phyloP scores from a whole-genome alignment of 257 asterid species.

The Petunia axillaris region DNA sequence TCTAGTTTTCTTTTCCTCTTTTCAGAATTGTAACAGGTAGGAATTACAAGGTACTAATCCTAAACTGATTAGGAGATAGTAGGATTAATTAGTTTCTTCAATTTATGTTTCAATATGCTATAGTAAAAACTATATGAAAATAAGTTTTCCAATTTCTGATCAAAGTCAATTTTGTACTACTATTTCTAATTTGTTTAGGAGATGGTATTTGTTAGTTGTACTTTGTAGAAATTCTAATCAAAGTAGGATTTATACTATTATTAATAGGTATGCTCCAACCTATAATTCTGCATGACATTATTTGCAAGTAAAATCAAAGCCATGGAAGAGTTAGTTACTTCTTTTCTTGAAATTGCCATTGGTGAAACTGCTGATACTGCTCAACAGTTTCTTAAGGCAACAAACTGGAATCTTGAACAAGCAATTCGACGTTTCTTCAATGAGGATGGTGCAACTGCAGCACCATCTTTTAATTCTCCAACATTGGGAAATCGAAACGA shows the following conservation, averaged over 20 bases:
- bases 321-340: not conserved
- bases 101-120: too few relatives aligned
- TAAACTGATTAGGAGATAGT: too few relatives aligned
- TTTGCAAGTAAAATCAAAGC: not conserved
- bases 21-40: too few relatives aligned
- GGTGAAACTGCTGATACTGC: not conserved
- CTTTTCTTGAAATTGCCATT: conserved; percentile 22
- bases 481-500: not conserved
- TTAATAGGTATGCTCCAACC: not conserved
- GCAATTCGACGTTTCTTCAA: conserved; percentile 20
- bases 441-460: not conserved
- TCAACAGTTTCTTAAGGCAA: not conserved
- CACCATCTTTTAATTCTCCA: not conserved
- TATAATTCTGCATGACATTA: not conserved
- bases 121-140: too few relatives aligned
- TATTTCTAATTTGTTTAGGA: not conserved
- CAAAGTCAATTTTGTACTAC: not conserved
- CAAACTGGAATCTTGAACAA: not conserved
- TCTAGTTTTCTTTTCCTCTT: too few relatives aligned
- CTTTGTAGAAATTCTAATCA: not conserved
- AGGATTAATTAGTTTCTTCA: too few relatives aligned
- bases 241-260: not conserved
- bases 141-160: not conserved
- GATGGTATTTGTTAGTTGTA: not conserved
- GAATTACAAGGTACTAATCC: too few relatives aligned